Evolutionary conservation across 371 early-diverging fungal genomes (phyloP).

Genomic region (Apophysomyces sp.): DNA sequence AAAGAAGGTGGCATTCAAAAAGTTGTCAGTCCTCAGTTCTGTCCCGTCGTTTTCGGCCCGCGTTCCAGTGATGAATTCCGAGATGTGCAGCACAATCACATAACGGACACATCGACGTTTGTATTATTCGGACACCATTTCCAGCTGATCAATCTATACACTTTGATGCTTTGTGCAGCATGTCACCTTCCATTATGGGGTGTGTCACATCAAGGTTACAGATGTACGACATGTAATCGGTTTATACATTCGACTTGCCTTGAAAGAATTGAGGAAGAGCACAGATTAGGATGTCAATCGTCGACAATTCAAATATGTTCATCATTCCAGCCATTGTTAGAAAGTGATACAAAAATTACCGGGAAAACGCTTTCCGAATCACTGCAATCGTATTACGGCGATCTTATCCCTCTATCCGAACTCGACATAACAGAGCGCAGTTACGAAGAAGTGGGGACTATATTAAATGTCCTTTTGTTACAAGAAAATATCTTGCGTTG

Average conservation of each 20-base stretch:
- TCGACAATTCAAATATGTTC: constrained; percentile 24
- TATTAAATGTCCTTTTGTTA: constrained; percentile 31
- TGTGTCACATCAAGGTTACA: constrained; percentile 53
- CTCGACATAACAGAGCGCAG: constrained; percentile 21
- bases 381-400: constrained; percentile 21
- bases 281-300: neutral
- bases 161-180: constrained; percentile 49
- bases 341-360: constrained; percentile 30
- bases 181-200: constrained; percentile 62
- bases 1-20: constrained; percentile 48
- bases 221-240: constrained; percentile 49
- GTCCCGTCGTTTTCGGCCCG: constrained; percentile 25
- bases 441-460: constrained; percentile 39
- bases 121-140: constrained; percentile 44
- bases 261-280: constrained; percentile 12
- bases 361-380: constrained; percentile 11
- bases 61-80: constrained; percentile 7
- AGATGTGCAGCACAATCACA: neutral
- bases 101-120: constrained; percentile 1
- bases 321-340: constrained; percentile 27
- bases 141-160: constrained; percentile 54
- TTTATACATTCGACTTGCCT: constrained; percentile 54
- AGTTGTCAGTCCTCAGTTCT: constrained; percentile 47
- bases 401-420: constrained; percentile 16
- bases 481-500: constrained; percentile 43